Conservation (phyloP, 2,329 filamentous ascomycete genomes). For the Penicillium carneum region DNA sequence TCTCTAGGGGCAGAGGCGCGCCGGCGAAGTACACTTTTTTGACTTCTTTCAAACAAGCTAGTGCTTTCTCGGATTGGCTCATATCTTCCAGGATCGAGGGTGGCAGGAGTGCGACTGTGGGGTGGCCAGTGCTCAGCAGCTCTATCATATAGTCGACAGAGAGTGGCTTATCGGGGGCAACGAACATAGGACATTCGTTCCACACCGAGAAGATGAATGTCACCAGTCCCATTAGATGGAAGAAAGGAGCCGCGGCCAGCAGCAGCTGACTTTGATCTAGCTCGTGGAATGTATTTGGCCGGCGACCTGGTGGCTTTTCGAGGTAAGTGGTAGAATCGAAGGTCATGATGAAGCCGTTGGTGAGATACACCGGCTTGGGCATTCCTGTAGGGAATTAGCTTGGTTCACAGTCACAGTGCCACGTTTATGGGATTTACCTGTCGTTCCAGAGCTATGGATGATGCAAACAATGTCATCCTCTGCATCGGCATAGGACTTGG, state of each 20-base stretch:
- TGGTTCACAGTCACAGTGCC: too few relatives aligned
- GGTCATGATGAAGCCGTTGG: conserved; percentile 37
- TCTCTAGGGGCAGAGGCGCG: conserved; percentile 29
- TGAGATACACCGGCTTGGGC: conserved; percentile 43
- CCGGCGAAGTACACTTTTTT: conserved; percentile 31
- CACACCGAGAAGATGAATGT: conserved; percentile 31
- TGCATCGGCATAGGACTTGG: conserved; percentile 33
- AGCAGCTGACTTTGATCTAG: conserved; percentile 24
- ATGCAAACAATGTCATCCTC: conserved; percentile 38
- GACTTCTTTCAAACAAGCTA: conserved; percentile 19
- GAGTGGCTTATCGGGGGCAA: conserved; percentile 38
- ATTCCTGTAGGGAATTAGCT: conserved; percentile 37
- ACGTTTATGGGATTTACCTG: conserved; percentile 40
- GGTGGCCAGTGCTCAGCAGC: conserved; percentile 28
- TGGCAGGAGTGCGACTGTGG: conserved; percentile 32
- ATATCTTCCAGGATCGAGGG: conserved; percentile 41
- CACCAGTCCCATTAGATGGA: conserved; percentile 41
- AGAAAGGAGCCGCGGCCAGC: conserved; percentile 35
- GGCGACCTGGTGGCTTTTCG: conserved; percentile 28
- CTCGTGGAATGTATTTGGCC: conserved; percentile 18
- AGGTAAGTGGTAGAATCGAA: conserved; percentile 22
- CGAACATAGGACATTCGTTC: conserved; percentile 28
- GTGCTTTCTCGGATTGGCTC: conserved; percentile 28
- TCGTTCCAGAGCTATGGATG: conserved; percentile 51
- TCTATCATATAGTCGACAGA: conserved; percentile 34